Base-by-base conservation (phyloP, 2,329 filamentous ascomycete species). In the Pestalotiopsis sp. region DNA sequence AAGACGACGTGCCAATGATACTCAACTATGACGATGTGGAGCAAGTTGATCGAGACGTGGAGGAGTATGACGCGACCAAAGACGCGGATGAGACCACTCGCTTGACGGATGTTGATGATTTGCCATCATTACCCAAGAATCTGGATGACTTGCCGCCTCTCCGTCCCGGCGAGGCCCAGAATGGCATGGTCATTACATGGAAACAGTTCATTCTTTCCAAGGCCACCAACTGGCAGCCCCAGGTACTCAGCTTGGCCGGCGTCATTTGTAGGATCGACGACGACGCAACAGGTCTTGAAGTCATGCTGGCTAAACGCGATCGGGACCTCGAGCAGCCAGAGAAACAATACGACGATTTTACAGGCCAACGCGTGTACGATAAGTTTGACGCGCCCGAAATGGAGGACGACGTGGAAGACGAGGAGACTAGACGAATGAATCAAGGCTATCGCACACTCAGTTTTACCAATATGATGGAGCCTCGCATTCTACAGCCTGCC, bases 331-430 rank as follows among this genome's bases (percentile, higher is more conserved):
- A 87, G 67, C 77, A 84, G 69, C 87, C 85, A 66, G 83, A 90
- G 71, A 91, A 87, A 74, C 78, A 81, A 20, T 90, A 90, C 72
- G 90, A 95, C 73, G 85, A 89, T 12, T 81, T 86, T 52, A 91
- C 92, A 0, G 94, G 94, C 0, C 84, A 92, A 70, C 87, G 94
- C 11, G 80, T 94, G 11, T 97, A 95, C 74, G 90, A 87, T 71
- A 92, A 90, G 69, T 96, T 97, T 72, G 94, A 97, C 74, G 90
- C 90, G 73, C 91, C 91, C 0, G 87, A 88, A 12, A 82, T 88
- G 7, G 86, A 90, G 6, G 88, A 89, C 12, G 89, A 90, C 0
- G 81, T 80, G 1, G 84, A 85, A 14, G 80, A 79, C 2, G 81
- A 84, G 65, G 87, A 91, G 68, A 85, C 65, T 4, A 67, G 56